phyloP scores from a whole-genome alignment of 2,329 filamentous ascomycete species.

The Knufia petricola region DNA sequence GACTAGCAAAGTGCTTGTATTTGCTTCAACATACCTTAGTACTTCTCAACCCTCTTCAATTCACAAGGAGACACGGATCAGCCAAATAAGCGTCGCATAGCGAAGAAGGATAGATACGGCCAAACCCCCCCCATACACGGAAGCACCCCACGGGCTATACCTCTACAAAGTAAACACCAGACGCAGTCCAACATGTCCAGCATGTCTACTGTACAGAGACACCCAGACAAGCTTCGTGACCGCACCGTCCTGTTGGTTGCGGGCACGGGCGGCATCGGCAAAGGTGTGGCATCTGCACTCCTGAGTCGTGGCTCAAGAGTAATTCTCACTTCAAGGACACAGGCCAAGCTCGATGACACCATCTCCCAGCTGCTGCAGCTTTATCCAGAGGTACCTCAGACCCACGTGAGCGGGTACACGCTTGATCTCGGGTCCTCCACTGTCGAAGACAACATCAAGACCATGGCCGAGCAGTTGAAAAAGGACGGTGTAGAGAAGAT shows the following conservation, averaged over 20 bases:
- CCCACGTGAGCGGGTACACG: constrained; percentile 34
- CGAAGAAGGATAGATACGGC: no score
- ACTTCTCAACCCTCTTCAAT: no score
- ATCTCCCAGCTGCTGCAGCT: constrained; percentile 35
- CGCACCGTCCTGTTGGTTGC: constrained; percentile 48
- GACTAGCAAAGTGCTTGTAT: no score
- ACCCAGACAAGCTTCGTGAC: constrained; percentile 24
- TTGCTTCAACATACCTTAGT: no score
- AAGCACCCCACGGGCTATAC: no score
- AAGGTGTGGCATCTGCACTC: constrained; percentile 48
- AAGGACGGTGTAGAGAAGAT: constrained; percentile 30
- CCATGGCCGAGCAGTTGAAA: constrained; percentile 26
- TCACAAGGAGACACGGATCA: no score
- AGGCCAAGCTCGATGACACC: constrained; percentile 39
- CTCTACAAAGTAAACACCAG: no score
- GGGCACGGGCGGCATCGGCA: constrained; percentile 55
- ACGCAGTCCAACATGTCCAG: no score
- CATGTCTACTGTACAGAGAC: constrained; percentile 2
- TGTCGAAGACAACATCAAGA: constrained; percentile 40
- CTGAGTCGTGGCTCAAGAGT: constrained; percentile 49
- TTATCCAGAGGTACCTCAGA: constrained; percentile 34
- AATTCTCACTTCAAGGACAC: constrained; percentile 50
- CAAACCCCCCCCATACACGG: no score
- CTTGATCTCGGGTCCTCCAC: constrained; percentile 40
- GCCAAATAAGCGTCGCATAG: no score